Evolutionary conservation across 1,284 basidiomycete species (phyloP), one percentile per base, ranked within the genome.

Genomic region (Ceratobasidium sp.): DNA sequence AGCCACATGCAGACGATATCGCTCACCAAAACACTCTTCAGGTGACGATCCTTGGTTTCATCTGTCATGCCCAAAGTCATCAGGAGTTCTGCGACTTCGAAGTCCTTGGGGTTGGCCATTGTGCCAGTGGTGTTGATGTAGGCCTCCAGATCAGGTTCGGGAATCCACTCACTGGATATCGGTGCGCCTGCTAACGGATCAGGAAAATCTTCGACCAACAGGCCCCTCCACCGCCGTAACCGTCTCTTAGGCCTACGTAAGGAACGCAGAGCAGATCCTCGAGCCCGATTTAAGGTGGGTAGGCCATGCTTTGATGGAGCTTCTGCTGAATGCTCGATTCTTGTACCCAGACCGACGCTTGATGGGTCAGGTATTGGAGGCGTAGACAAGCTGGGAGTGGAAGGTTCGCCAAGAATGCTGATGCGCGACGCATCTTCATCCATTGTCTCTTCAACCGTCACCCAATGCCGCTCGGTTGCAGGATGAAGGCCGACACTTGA

Each of bases 11-110:
- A n/a, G n/a, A 28, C 3, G 1, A 14, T 8, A 34, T 57, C 10
- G 28, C 60, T 62, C 12, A 62, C 60, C 14, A 34, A 30, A 34
- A 12, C 34, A n/a, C 60, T 62, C 41, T 48, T 46, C 30, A 62
- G 60, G 23, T 62, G 60, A 1, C 45, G 60, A n/a, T 62, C 60
- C 18, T 62, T 62, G 2, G 41, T 45, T 1, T 2, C n/a, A 45
- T 62, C 60, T 28, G 43, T 62, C 45, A 62, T 0, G 16, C 60
- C 60, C n/a, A 45, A 32, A 0, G 60, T 62, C 60, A 48, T 18
- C 10, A 62, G 30, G 16, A 62, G 16, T 30, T 62, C 60, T 30
- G 60, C 60, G 2, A 36, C 43, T n/a, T 62, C 60, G 30, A 62
- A 62, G 2, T 30, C n/a, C 6, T 48, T n/a, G 1, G 43, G 60